These are phyloP conservation scores for Microstroma glucosiphilum DNA, from an alignment of 1,284 basidiomycete species.

Conservation along the genomic window DNA sequence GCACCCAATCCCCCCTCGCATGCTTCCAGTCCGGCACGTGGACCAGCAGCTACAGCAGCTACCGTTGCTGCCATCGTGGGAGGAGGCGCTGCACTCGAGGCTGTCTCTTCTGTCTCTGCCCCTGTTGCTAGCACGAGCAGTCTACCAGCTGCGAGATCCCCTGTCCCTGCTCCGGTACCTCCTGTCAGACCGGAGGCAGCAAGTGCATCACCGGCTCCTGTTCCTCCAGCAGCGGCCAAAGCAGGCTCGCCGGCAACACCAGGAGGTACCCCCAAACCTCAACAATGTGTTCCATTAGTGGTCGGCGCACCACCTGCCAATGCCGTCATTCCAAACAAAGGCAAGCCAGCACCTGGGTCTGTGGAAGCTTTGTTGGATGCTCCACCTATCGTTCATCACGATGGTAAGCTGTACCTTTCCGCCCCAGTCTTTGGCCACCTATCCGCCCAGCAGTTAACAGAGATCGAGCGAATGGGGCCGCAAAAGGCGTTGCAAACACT, in stretches of 20 bases:
- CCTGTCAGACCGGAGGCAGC: too few species aligned
- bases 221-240: neutral
- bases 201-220: too few species aligned
- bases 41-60: slow-evolving; percentile 9
- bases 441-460: slow-evolving; percentile 64
- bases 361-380: slow-evolving; percentile 53
- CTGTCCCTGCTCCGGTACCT: neutral
- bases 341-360: slow-evolving; percentile 42
- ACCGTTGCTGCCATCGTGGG: neutral
- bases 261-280: slow-evolving; percentile 7
- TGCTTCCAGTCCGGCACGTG: slow-evolving; percentile 1
- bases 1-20: neutral
- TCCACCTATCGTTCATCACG: slow-evolving; percentile 73
- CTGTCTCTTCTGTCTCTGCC: neutral
- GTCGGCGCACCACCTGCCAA: slow-evolving; percentile 51
- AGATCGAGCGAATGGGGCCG: slow-evolving; percentile 72
- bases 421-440: slow-evolving; percentile 76
- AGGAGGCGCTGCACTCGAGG: slow-evolving; percentile 1
- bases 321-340: slow-evolving; percentile 26
- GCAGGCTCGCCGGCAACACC: slow-evolving; percentile 3
- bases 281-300: slow-evolving; percentile 58
- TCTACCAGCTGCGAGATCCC: neutral
- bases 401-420: slow-evolving; percentile 74
- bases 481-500: slow-evolving; percentile 74
- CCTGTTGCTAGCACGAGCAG: slow-evolving; percentile 11